Base-by-base conservation (phyloP, 2,329 filamentous ascomycete genomes). In the Fusarium torreyae region DNA sequence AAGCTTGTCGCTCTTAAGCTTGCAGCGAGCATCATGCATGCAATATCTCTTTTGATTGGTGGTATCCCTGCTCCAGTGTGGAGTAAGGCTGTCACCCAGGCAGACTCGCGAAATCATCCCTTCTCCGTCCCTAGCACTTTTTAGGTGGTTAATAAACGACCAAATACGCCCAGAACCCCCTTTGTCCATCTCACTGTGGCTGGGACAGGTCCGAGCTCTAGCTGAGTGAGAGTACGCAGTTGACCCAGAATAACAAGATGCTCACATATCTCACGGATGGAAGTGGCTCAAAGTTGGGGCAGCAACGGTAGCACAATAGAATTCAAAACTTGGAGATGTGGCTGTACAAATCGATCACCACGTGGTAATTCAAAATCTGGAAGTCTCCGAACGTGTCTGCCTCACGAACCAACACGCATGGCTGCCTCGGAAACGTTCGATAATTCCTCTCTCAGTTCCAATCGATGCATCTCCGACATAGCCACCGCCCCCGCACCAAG, bases 1-100 rank as follows among this genome's bases (percentile, higher is more conserved):
- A 68, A 68, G 66, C 65, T 68, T 68, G 56, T 59, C 22, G 45
- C 34, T 24, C 9, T 61, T 61, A 68, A 68, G 49, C 66, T 66
- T 51, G 54, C 65, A 65, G 53, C 31, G 42, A 31, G 39, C 39
- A 57, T 1, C 43, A 66, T 45, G 64, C 43, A 17, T 5, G 1
- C 4, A 9, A 31, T 17, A 10, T 2, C 8, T n/a, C 13, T 17
- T 50, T 11, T 59, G 1, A 63, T 63, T 63, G 61, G 61, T 13
- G 1, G 2, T 7, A 31, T 15, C 62, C 62, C 5, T 65, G 60
- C 5, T 7, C 4, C 4, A 3, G 5, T 28, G 46, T 52, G 44
- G 39, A 48, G 15, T 44, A 44, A 65, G 62, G 61, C 62, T 60
- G 62, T 65, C 62, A 66, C 62, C 53, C 40, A 66, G 62, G 62